Evolutionary conservation across 495 filamentous ascomycete genomes (phyloP), one percentile per base, ranked within the genome.

Genomic region (Chaetomium fimeti): DNA sequence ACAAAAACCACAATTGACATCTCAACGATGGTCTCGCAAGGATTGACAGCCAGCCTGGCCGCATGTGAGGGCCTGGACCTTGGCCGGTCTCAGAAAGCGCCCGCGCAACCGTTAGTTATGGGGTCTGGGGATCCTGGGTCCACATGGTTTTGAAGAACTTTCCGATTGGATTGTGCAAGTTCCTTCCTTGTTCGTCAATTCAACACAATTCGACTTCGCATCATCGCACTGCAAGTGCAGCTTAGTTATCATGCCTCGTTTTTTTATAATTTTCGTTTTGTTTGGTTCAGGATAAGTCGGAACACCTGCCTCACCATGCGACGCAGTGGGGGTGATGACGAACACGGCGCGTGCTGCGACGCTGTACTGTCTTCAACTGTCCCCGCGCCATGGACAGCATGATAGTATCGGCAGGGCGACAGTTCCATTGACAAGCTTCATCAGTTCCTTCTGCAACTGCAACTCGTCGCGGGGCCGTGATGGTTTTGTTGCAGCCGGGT

Each of bases 401-500:
- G 11, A 49, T 38, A n/a, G n/a, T n/a, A 42, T 22, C 29, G 12
- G 25, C 36, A 57, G 55, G 28, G 52, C 55, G 32, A 12, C 45
- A 27, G 15, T 36, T 32, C 3, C 18, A 60, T 32, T 36, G 24
- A n/a, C 22, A 13, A 24, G 29, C 45, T 25, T 42, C 52, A 51
- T 63, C 52, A 25, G 15, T 29, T 45, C 13, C 7, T 12, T 12
- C 16, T 28, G 24, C 5, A 18, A 52, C 16, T 29, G 22, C 16
- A 28, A n/a, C 2, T 22, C 36, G 27, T 60, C 16, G 62, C 42
- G 54, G 68, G 63, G 29, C 57, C 27, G 29, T 53, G 22, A 18
- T n/a, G 52, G 48, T 62, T 61, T 57, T 59, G 53, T 61, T 58
- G 40, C 28, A 53, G 28, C 53, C 52, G 42, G 63, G 53, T 53